Percentiles rank a stretch among this genome's conserved stretches.
These are phyloP conservation scores for Lachnellula subtilissima DNA, from an alignment of 2,329 filamentous ascomycete genomes.

Conservation along the genomic window DNA sequence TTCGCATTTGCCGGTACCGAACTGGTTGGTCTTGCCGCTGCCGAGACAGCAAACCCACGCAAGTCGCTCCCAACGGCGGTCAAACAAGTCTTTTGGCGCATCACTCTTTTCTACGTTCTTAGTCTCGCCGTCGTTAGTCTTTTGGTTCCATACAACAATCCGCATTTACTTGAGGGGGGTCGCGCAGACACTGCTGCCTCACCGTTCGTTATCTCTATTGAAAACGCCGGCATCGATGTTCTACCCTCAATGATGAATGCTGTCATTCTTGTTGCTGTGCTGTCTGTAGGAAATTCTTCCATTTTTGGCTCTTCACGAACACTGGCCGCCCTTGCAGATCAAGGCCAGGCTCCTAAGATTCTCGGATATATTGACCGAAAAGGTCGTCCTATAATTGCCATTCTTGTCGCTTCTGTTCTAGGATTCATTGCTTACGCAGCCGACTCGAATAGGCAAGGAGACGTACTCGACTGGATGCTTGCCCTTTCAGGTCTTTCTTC, in stretches of 20 bases:
- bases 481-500: constrained; percentile 68
- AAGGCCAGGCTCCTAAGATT: constrained; percentile 72
- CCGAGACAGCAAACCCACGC: constrained; percentile 72
- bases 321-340: constrained; percentile 82
- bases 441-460: constrained; percentile 47
- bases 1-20: constrained; percentile 75
- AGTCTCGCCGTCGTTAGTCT: constrained; percentile 77
- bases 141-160: constrained; percentile 69
- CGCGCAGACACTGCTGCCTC: constrained; percentile 69
- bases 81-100: constrained; percentile 95
- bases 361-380: constrained; percentile 78
- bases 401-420: constrained; percentile 59
- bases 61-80: constrained; percentile 81
- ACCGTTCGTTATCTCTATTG: constrained; percentile 89
- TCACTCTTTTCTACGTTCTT: constrained; percentile 83
- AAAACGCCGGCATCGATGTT: constrained; percentile 73
- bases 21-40: constrained; percentile 70
- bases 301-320: constrained; percentile 90
- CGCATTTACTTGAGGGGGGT: constrained; percentile 53
- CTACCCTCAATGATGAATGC: constrained; percentile 88
- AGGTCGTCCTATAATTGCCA: constrained; percentile 73
- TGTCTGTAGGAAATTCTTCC: constrained; percentile 87
- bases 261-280: constrained; percentile 86
- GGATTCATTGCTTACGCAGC: constrained; percentile 77
- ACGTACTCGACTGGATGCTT: constrained; percentile 75